Evolutionary conservation across 2,329 filamentous ascomycete genomes (phyloP).

Genomic region (Xylaria sp.): DNA sequence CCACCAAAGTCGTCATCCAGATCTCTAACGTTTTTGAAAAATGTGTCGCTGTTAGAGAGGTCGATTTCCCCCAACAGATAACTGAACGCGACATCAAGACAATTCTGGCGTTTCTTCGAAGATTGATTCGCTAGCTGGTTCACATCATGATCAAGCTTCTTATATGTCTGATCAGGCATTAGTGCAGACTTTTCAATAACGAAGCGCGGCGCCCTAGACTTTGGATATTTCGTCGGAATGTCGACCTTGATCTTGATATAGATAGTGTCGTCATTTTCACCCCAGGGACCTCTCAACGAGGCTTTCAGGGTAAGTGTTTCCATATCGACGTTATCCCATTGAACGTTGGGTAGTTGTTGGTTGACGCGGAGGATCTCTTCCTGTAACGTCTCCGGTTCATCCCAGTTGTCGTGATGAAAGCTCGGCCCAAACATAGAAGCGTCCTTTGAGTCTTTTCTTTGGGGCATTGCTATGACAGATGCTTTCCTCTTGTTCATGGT

Average conservation of each 20-base stretch:
- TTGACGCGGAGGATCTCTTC: slow-evolving; percentile 73
- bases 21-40: slow-evolving; percentile 73
- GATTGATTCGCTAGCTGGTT: slow-evolving; percentile 67
- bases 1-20: slow-evolving; percentile 67
- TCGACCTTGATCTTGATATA: slow-evolving; percentile 71
- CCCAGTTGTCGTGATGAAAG: slow-evolving; percentile 68
- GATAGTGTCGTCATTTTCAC: slow-evolving; percentile 64
- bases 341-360: slow-evolving; percentile 70
- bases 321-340: slow-evolving; percentile 73
- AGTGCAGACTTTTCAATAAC: slow-evolving; percentile 70
- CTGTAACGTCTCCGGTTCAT: slow-evolving; percentile 70
- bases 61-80: slow-evolving; percentile 73
- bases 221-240: slow-evolving; percentile 70
- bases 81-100: slow-evolving; percentile 69
- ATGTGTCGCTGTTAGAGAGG: slow-evolving; percentile 68
- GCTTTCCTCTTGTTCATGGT: slow-evolving; percentile 69
- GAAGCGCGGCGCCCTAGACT: slow-evolving; percentile 67
- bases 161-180: slow-evolving; percentile 67
- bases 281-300: slow-evolving; percentile 75
- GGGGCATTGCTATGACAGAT: slow-evolving; percentile 55
- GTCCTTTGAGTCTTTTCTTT: slow-evolving; percentile 64
- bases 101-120: slow-evolving; percentile 68
- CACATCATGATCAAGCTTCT: slow-evolving; percentile 65
- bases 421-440: slow-evolving; percentile 62
- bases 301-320: slow-evolving; percentile 67